Evolutionary conservation across 139 green algal species (phyloP).

Genomic region (Chlorella vulgaris): DNA sequence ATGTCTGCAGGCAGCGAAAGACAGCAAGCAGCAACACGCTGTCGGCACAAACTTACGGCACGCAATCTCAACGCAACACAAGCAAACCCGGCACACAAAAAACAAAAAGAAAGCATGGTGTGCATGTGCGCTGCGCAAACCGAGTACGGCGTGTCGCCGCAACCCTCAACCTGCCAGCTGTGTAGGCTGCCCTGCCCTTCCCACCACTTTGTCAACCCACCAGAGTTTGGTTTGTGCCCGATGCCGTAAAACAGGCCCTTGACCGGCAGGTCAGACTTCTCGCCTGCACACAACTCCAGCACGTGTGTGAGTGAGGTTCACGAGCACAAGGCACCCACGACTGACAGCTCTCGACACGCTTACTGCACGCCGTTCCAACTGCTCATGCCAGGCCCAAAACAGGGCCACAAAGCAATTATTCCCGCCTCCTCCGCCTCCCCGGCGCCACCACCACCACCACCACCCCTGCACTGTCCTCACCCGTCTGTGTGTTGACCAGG

Average conservation of each 20-base stretch:
- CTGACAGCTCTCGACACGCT: background rate
- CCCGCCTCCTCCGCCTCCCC: background rate
- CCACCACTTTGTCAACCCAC: background rate
- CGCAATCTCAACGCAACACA: no score
- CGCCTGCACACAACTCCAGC: constrained; percentile 49
- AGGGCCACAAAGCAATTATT: background rate
- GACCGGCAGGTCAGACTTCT: constrained; percentile 71
- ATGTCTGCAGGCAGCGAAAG: constrained; percentile 17
- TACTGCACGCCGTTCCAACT: background rate
- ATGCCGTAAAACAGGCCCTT: constrained; percentile 98
- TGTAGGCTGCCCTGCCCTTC: background rate
- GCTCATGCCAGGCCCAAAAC: no score
- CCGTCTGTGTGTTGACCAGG: constrained; percentile 55
- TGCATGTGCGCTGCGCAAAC: no score
- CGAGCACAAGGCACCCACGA: no score
- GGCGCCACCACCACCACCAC: background rate
- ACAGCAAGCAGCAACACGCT: no score
- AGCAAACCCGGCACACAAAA: no score
- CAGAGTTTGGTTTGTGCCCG: constrained; percentile 94
- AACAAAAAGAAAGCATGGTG: no score
- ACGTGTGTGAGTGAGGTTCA: background rate
- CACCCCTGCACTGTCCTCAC: constrained; percentile 14
- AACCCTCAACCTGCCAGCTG: background rate
- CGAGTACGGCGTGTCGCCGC: no score
- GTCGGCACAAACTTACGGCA: no score